Evolutionary conservation across 2,329 filamentous ascomycete species (phyloP), one percentile per base, ranked within the genome.

Genomic region (Cadophora luteo-olivacea): DNA sequence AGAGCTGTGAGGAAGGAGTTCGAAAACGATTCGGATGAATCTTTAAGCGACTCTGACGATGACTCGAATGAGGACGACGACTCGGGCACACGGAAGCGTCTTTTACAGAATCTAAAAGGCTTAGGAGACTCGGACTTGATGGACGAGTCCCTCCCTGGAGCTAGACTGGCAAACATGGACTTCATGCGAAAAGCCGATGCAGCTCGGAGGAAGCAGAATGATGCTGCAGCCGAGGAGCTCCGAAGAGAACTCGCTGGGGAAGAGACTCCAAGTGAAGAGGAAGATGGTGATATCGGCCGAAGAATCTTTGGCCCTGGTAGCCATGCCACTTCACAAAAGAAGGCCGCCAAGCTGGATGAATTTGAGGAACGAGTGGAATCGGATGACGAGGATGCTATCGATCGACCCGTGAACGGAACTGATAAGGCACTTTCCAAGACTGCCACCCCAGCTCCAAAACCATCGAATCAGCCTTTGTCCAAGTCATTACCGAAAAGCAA

Each of bases 131-230:
- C 83, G 11, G 81, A 82, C 41, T 77, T 81, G 9, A 81, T 84
- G 16, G 85, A 86, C 25, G 81, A 81, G n/a, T 74, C 74, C 24
- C 82, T 78, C 22, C 86, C 87, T 0, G 84, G 86, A 73, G 90
- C 90, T 16, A 91, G 88, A 74, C 82, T 99, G 7, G 89, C 92
- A 80, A 86, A 87, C 63, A 93, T 99, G 91, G 92, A 93, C 70
- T 99, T 99, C 78, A 98, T 99, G 96, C 89, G 91, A 75, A 93
- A 91, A 73, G 93, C 94, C 1, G 94, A 97, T 76, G 91, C 91
- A 33, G 85, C 89, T 48, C 89, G 89, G 75, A 94, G 91, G 79
- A 88, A 91, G 71, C 87, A 89, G 67, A 97, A 98, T 73, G 92
- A 97, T 74, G 91, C 92, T 66, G 87, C 93, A 67, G 82, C 93